These are phyloP conservation scores for Quercus cerris DNA, from an alignment of 306 rosid genomes.

Conservation along the genomic window DNA sequence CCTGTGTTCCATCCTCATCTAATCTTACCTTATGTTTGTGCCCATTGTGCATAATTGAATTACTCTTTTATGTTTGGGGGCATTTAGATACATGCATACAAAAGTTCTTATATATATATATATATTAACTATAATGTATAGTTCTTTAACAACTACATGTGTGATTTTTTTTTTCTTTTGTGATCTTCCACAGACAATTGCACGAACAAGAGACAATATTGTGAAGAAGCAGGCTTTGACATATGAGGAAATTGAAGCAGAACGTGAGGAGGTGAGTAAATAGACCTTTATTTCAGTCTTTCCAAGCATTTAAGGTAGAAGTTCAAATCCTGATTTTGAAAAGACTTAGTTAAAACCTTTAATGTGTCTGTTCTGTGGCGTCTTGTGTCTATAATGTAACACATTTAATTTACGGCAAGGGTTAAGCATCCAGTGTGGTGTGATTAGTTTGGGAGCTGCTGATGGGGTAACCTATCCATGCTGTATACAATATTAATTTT, in stretches of 20 bases:
- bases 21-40: neutral
- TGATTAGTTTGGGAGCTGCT: neutral
- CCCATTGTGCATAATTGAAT: slow-evolving; percentile 2
- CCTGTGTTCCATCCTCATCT: slow-evolving; percentile 11
- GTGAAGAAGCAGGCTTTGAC: slow-evolving; percentile 96
- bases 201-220: slow-evolving; percentile 80
- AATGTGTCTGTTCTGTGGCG: neutral
- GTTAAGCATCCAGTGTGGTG: neutral
- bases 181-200: slow-evolving; percentile 59
- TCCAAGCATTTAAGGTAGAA: neutral
- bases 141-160: neutral
- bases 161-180: slow-evolving; percentile 4
- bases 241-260: slow-evolving; percentile 95
- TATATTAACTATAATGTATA: neutral
- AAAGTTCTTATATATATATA: neutral
- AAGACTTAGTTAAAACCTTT: neutral
- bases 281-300: neutral
- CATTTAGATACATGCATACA: neutral
- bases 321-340: neutral
- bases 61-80: neutral
- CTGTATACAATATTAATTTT: neutral
- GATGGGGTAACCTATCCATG: neutral
- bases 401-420: neutral
- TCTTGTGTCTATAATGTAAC: neutral
- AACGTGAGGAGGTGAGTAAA: slow-evolving; percentile 84